Conservation (phyloP, 2,329 filamentous ascomycete genomes). For the Achaetomium macrosporum region DNA sequence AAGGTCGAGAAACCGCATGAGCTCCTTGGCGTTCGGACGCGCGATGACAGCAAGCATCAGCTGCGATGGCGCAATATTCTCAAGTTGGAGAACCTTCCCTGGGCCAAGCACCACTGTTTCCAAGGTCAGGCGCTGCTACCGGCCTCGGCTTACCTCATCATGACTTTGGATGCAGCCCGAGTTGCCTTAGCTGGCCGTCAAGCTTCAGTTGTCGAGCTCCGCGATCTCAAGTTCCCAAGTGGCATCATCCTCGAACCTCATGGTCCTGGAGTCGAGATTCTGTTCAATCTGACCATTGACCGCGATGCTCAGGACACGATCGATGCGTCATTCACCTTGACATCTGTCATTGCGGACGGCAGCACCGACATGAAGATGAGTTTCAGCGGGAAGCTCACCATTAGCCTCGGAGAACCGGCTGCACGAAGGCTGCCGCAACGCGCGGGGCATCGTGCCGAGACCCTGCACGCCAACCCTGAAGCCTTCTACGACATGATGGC, state of each 20-base stretch:
- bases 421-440: constrained; percentile 27
- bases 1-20: constrained; percentile 32
- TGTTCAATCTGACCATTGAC: constrained; percentile 32
- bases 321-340: constrained; percentile 31
- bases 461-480: constrained; percentile 27
- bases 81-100: constrained; percentile 34
- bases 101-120: constrained; percentile 38
- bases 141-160: constrained; percentile 42
- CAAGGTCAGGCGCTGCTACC: constrained; percentile 41
- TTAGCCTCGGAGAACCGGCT: constrained; percentile 29
- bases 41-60: constrained; percentile 33
- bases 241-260: constrained; percentile 32
- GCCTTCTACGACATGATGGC: constrained; percentile 40
- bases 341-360: constrained; percentile 31
- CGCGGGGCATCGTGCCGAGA: constrained; percentile 27
- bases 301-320: constrained; percentile 21
- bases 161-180: constrained; percentile 41
- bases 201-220: constrained; percentile 29
- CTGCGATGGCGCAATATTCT: constrained; percentile 39
- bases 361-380: constrained; percentile 33
- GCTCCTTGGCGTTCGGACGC: constrained; percentile 33
- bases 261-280: constrained; percentile 31
- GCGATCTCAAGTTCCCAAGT: constrained; percentile 29
- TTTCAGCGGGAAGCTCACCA: constrained; percentile 29
- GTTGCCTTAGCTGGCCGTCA: constrained; percentile 23